Evolutionary conservation across 2,329 filamentous ascomycete species (phyloP), one percentile per base, ranked within the genome.

Genomic region (Venturiaceae sp.): DNA sequence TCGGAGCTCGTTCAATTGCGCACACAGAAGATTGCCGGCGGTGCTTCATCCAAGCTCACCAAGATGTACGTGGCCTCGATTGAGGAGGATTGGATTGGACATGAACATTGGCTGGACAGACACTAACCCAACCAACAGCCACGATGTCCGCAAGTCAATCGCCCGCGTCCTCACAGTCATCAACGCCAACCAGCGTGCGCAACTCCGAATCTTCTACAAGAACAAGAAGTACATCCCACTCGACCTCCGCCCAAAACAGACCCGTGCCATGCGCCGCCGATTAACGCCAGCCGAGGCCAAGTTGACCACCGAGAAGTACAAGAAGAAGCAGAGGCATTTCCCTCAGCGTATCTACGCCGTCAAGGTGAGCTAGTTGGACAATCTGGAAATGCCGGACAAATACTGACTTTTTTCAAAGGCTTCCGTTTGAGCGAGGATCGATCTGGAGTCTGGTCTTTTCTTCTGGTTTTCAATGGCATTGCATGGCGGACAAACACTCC

Each of bases 131-230:
- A 46, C 52, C 23, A 50, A 30, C 71, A 96, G 92, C 81, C 90
- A 96, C 83, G 95, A 99, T 78, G 84, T 99, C 77, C 92, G 94
- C 84, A 99, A 99, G 86, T 96, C 92, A 67, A 96, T 99, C 80
- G 95, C 94, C 74, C 92, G 92, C 75, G 90, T 96, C 80, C 87
- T 99, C 72, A 99, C 94, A 78, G 85, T 99, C 82, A 96, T 99
- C 87, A 99, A 97, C 85, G 88, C 91, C 80, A 97, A 95, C 86
- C 94, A 99, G 84, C 88, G 95, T 77, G 83, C 90, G 68, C 92
- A 97, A 82, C 90, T 99, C 72, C 91, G 92, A 72, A 84, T 97
- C 68, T 97, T 97, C 88, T 99, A 99, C 87, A 95, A 96, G 85
- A 88, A 88, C 87, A 97, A 97, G 90, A 97, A 96, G 85, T 96